These are phyloP conservation scores for Herpotrichia juniperi DNA, from an alignment of 2,329 filamentous ascomycete species.

Conservation along the genomic window DNA sequence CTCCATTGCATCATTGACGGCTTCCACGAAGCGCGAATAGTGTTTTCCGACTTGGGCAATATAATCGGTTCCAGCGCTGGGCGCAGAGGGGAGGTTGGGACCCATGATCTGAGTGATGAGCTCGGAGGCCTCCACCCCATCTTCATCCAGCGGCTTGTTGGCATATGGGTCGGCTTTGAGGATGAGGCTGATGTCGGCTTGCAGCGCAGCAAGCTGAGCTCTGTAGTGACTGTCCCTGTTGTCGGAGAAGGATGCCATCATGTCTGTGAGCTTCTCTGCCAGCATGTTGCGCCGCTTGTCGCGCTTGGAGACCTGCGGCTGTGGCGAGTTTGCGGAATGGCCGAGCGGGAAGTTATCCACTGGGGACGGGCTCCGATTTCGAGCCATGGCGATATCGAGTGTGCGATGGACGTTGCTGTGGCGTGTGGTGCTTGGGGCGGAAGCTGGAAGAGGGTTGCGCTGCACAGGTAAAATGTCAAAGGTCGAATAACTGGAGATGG, in stretches of 20 bases:
- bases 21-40: slow-evolving; percentile 83
- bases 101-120: slow-evolving; percentile 57
- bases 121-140: slow-evolving; percentile 69
- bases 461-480: background rate
- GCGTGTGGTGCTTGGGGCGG: slow-evolving; percentile 1
- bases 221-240: slow-evolving; percentile 86
- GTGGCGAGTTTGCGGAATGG: slow-evolving; percentile 50
- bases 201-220: slow-evolving; percentile 88
- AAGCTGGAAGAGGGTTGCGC: background rate
- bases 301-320: slow-evolving; percentile 72
- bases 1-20: slow-evolving; percentile 88
- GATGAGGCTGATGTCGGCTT: slow-evolving; percentile 86
- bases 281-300: slow-evolving; percentile 88
- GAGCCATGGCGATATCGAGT: slow-evolving; percentile 37
- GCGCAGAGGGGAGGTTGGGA: slow-evolving; percentile 46
- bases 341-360: slow-evolving; percentile 43
- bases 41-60: slow-evolving; percentile 72
- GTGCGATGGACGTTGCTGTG: background rate
- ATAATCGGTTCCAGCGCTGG: slow-evolving; percentile 71
- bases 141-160: slow-evolving; percentile 70
- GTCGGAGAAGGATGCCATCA: slow-evolving; percentile 78
- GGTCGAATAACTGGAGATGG: background rate
- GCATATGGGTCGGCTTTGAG: slow-evolving; percentile 83
- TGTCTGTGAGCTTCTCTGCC: slow-evolving; percentile 75
- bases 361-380: slow-evolving; percentile 45